Base-by-base conservation (phyloP, 2,329 filamentous ascomycete species). In the Colletotrichum theobromicola region DNA sequence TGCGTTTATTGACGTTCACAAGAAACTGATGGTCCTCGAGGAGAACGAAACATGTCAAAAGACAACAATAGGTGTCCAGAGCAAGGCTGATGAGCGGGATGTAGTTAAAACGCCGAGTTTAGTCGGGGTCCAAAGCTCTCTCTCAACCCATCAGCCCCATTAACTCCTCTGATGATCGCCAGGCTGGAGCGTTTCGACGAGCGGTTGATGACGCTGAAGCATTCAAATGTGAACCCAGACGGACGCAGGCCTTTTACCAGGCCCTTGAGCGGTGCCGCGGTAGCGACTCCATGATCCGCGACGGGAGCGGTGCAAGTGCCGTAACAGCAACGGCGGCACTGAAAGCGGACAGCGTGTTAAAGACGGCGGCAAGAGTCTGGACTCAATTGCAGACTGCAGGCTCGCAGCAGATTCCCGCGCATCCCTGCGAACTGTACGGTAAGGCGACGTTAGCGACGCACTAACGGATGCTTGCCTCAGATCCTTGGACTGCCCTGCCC, bases 391-490 rank as follows among this genome's bases (percentile, higher is more conserved):
- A 60, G 35, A 26, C 21, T 53, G 50, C 60, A 66, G 63, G 32
- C 42, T 50, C 42, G n/a, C 21, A 13, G 42, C 64, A 62, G 57
- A 46, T 32, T 53, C 57, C 37, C 26, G 57, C 34, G 16, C 46
- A 74, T 53, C 72, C 72, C 72, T 74, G 72, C 68, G 62, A 63
- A 46, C 13, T 74, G 68, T 62, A 30, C 68, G 72, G 68, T 67
- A 67, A 30, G 46, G 72, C 46, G 67, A 72, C 62, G 16, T 67
- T 74, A 67, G 68, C 72, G 72, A 72, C n/a, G 32, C 68, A 67
- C 68, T 74, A 72, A 72, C 24, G 61, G 57, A 74, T 74, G 68
- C 68, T 57, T 72, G 68, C 72, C 57, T 72, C 62, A 63, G 72
- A 74, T 74, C 68, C 72, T 74, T 21, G 72, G n/a, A 24, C n/a